Conservation (phyloP, 176 grass and related monocot species). For the Aegilops longissima region DNA sequence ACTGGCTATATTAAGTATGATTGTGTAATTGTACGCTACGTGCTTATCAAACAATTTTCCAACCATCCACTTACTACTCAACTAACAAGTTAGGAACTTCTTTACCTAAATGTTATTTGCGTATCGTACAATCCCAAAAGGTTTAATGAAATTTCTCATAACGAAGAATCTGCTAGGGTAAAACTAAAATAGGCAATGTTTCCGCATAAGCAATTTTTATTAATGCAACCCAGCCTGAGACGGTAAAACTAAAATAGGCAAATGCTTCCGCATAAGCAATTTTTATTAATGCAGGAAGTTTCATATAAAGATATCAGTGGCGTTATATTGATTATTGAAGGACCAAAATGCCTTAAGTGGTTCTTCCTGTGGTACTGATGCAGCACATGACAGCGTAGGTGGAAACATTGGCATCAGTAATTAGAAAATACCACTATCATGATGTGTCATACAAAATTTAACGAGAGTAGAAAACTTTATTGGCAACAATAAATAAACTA, state of each 20-base stretch:
- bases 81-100: not conserved
- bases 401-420: not conserved
- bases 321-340: not conserved
- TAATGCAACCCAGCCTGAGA: not conserved
- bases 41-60: constrained; percentile 1
- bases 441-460: not conserved
- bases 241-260: not conserved
- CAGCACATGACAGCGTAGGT: not conserved
- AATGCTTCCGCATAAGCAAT: not conserved
- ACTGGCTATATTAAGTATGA: not conserved
- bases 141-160: not conserved
- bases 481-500: not conserved
- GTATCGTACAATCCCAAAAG: not conserved
- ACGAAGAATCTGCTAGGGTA: not conserved
- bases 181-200: constrained; percentile 12
- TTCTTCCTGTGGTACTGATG: not conserved
- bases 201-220: not conserved
- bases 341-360: not conserved
- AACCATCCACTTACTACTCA: not conserved
- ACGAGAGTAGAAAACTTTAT: not conserved
- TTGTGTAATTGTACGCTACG: not conserved
- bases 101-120: not conserved
- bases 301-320: not conserved
- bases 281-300: not conserved
- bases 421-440: constrained; percentile 1